Evolutionary conservation across 1,284 basidiomycete species (phyloP).

Genomic region (Apiotrichum brassicae): DNA sequence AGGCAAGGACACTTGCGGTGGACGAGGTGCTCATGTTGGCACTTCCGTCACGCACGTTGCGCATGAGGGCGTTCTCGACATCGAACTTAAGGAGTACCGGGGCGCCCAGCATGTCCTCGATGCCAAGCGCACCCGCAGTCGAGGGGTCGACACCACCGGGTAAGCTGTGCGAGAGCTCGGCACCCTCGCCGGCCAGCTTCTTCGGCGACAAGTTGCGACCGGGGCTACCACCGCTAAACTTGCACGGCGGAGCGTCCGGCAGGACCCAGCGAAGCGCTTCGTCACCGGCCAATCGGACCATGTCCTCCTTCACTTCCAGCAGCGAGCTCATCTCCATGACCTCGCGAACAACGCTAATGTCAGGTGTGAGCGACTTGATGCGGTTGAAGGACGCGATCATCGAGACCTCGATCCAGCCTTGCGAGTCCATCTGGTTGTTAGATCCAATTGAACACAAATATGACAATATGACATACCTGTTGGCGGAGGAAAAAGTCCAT

Average conservation of each 20-base stretch:
- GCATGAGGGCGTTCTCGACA: conserved; percentile 41
- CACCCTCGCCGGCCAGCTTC: conserved; percentile 13
- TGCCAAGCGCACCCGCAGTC: conserved; percentile 8
- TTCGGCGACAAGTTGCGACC: conserved; percentile 8
- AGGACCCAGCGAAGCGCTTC: conserved; percentile 64
- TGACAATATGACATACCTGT: conserved; percentile 51
- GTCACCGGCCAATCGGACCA: conserved; percentile 59
- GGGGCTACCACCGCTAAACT: conserved; percentile 12
- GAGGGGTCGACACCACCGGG: conserved; percentile 4
- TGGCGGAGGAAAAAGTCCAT: conserved; percentile 73
- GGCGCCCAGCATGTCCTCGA: conserved; percentile 12
- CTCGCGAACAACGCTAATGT: conserved; percentile 62
- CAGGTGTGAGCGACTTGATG: conserved; percentile 62
- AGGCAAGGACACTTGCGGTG: conserved; percentile 19
- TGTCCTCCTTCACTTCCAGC: conserved; percentile 62
- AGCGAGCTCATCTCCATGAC: conserved; percentile 62
- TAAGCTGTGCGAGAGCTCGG: conserved; percentile 18
- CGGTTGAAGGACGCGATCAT: conserved; percentile 82
- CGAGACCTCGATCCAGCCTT: conserved; percentile 76
- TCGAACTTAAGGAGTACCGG: conserved; percentile 21
- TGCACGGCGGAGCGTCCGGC: conserved; percentile 55
- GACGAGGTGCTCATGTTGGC: conserved; percentile 17
- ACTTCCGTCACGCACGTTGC: conserved; percentile 14
- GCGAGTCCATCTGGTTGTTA: conserved; percentile 68
- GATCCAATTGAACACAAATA: background rate